Base-by-base conservation (phyloP, 2,329 filamentous ascomycete species). In the Arthrobotrys musiformis region DNA sequence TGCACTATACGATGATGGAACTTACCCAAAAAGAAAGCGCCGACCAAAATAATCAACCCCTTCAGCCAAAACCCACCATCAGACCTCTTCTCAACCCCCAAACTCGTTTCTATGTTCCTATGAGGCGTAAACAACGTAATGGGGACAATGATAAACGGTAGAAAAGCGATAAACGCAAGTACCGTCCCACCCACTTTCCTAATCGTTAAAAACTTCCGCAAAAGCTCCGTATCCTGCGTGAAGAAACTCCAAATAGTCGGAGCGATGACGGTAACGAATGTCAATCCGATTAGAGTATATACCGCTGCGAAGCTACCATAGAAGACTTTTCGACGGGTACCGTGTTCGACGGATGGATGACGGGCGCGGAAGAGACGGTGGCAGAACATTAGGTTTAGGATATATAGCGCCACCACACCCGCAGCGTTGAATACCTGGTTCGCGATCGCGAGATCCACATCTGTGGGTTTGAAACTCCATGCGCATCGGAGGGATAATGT, bases 321-420 rank as follows among this genome's bases (percentile, higher is more conserved):
- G 24, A 89, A 85, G 1, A 83, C 80, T 24, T 84, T 85, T 78
- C 88, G 86, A 92, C 92, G 40, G 2, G n/a, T 44, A 1, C 73
- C 73, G 42, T 70, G 66, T 40, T 77, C 73, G 15, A 77, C 73
- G 6, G 73, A 70, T 0, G 92, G 92, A 81, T 94, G 91, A 52
- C 89, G 88, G 3, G 91, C 91, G 66, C 93, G 88, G 17, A 95
- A 83, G 26, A 97, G 86, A 52, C 93, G 89, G 83, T 93, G 92
- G 0, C 90, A 84, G 81, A 94, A 92, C 81, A 95, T 84, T 46
- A 96, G 84, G 84, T 97, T 95, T 83, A 93, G 85, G 80, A 94
- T 84, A 83, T 92, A 94, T 26, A 96, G 85, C 6, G 96, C 83
- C 35, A 96, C 82, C 15, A 93, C 89, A 46, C 92, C 93, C 0